A percentile compares a stretch with the other conserved stretches of the same genome.
phyloP scores from a whole-genome alignment of 2,329 filamentous ascomycete species.

The Aplosporella prunicola region DNA sequence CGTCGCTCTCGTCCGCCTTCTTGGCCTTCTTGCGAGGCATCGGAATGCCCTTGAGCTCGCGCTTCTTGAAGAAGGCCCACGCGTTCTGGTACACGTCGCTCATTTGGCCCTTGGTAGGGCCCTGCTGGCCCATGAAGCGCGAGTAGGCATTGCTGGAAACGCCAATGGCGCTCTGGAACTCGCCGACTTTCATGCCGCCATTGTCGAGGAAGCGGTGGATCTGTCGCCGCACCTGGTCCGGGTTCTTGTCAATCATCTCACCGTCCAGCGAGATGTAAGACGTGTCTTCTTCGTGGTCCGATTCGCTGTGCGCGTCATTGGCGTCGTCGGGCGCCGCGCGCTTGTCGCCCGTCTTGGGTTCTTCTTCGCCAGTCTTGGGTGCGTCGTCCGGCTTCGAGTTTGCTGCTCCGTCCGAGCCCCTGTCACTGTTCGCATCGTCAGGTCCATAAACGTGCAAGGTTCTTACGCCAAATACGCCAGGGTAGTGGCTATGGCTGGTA shows the following conservation, averaged over 20 bases:
- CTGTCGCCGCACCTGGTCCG: slow-evolving; percentile 31
- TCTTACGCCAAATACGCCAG: too few relatives aligned
- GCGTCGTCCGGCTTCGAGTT: too few relatives aligned
- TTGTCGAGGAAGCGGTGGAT: slow-evolving; percentile 35
- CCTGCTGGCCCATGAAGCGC: slow-evolving; percentile 43
- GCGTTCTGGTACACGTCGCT: slow-evolving; percentile 22
- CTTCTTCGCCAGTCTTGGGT: too few relatives aligned
- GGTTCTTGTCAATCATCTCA: slow-evolving; percentile 2
- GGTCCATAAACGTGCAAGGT: too few relatives aligned
- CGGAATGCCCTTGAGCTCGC: slow-evolving; percentile 40
- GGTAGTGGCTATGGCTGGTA: too few relatives aligned
- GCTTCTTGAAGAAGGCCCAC: slow-evolving; percentile 39
- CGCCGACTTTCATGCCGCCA: slow-evolving; percentile 36
- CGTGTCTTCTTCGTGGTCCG: background rate
- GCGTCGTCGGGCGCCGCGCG: background rate
- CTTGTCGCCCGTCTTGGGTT: background rate
- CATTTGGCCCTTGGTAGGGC: slow-evolving; percentile 26
- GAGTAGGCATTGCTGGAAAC: slow-evolving; percentile 28
- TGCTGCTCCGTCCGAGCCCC: too few relatives aligned
- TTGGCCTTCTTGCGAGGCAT: slow-evolving; percentile 11
- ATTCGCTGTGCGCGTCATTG: background rate
- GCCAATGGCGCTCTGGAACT: slow-evolving; percentile 34
- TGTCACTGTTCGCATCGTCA: too few relatives aligned
- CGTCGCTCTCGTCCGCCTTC: slow-evolving; percentile 23
- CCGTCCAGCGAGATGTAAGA: background rate